Evolutionary conservation across 1,284 basidiomycete species (phyloP), one percentile per base, ranked within the genome.

Genomic region (Rhodotorula sp.): DNA sequence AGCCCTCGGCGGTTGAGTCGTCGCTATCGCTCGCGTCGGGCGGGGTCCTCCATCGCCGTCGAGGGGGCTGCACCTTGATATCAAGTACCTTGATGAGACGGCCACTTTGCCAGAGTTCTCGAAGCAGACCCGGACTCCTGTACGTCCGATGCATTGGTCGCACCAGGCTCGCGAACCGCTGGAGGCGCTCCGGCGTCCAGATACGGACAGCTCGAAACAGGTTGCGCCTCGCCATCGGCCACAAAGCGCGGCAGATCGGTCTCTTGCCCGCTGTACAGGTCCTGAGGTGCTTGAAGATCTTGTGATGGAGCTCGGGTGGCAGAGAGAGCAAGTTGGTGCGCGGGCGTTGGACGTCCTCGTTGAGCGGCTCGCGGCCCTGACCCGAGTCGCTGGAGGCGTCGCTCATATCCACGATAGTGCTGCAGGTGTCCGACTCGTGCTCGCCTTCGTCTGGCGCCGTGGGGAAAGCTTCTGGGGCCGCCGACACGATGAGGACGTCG

Each of bases 221-320:
- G n/a, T 31, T 34, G 20, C 47, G 61, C 14, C 66, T 60, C 0
- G 56, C 58, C 47, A 43, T n/a, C 26, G 61, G 61, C 10, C 62
- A 34, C 2, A 57, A 14, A 3, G 34, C 34, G 7, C 29, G 29
- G 61, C 66, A 67, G n/a, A 67, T 43, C 47, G 56, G 47, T 4
- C 66, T 46, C 56, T 26, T 49, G 31, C 46, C 61, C 0, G 60
- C 47, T 7, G 18, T 29, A 12, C 15, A 31, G 46, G 21, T 8
- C 1, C 12, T 16, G 20, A 67, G 56, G n/a, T 58, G 31, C 5
- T 16, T 5, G 39, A 46, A 67, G 54, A 67, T 58, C 6, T 14
- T 15, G 23, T 5, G 23, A 26, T 46, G 18, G 21, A 68, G 61
- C 23, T 68, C 67, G 20, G 61, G 61, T 1, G 61, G 67, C 6